These are phyloP conservation scores for Cymbopogon citratus DNA, from an alignment of 176 grass and related monocot genomes.

Conservation along the genomic window DNA sequence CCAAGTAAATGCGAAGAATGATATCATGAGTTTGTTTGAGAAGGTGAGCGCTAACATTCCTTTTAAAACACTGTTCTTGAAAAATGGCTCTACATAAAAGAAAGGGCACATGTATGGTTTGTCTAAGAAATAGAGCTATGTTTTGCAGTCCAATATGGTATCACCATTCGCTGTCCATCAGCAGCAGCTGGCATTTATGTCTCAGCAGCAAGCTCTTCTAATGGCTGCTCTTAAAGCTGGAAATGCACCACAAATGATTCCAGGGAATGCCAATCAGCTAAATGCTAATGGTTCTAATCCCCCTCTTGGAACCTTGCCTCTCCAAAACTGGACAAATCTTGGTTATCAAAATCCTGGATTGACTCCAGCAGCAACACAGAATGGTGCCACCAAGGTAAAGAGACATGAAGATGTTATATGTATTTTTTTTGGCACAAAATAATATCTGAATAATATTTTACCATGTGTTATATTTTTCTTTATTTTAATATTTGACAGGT, in stretches of 20 bases:
- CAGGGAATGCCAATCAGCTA: slow-evolving; percentile 44
- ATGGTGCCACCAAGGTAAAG: slow-evolving; percentile 45
- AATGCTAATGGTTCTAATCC: slow-evolving; percentile 39
- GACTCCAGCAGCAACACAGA: slow-evolving; percentile 42
- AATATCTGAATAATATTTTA: slow-evolving; percentile 5
- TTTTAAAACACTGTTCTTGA: not conserved
- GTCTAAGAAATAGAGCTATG: slow-evolving; percentile 19
- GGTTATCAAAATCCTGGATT: slow-evolving; percentile 59
- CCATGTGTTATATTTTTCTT: not conserved
- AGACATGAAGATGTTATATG: not conserved
- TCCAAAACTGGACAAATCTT: slow-evolving; percentile 59
- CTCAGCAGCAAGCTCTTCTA: slow-evolving; percentile 93
- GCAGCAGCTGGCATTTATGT: slow-evolving; percentile 82
- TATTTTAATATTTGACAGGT: slow-evolving; percentile 48
- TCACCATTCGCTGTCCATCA: slow-evolving; percentile 86
- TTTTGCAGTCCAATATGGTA: slow-evolving; percentile 82
- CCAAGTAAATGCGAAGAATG: slow-evolving; percentile 60
- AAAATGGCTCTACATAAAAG: not conserved
- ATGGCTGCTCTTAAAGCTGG: slow-evolving; percentile 81
- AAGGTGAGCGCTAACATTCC: slow-evolving; percentile 50
- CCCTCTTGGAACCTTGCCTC: slow-evolving; percentile 35
- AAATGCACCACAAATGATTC: slow-evolving; percentile 37
- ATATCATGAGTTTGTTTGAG: slow-evolving; percentile 99
- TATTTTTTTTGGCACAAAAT: not conserved
- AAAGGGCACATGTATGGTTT: slow-evolving; percentile 6